Evolutionary conservation across 1,284 basidiomycete species (phyloP), one percentile per base, ranked within the genome.

Genomic region (Peniophora sp.): DNA sequence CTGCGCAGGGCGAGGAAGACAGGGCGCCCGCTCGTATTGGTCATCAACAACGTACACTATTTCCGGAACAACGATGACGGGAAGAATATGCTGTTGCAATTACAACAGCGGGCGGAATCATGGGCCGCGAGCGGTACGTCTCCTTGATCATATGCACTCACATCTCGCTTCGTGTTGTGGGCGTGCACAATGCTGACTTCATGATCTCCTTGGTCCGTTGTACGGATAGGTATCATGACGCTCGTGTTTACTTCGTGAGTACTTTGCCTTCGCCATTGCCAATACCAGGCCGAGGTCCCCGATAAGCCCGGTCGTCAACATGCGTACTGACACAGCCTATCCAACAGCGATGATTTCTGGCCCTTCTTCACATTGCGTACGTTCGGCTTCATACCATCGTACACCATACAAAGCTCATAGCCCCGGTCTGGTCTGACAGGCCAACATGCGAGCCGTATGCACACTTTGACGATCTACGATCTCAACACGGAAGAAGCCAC

Each of bases 41-140:
- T 92, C 43, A 72, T 94, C 59, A 92, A 84, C 62, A 85, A 85
- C 56, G 67, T 92, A 2, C 91, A 93, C 56, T 79, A 81, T 57
- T 85, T 92, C 67, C 80, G 84, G 44, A 88, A 91, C 58, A 80
- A 89, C 54, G 84, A 86, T n/a, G 82, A 81, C 23, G 91, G 90
- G 0, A 74, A 77, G 53, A 79, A 85, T 27, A 76, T 93, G 65
- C 69, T 95, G 9, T 70, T 92, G 55, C 89, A 92, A 62, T 73
- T 93, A 16, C 92, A 93, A 63, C 89, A 90, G 61, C 77, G 83
- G 45, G 91, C 89, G 3, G 91, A 93, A 63, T 70, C 82, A 10
- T 94, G 92, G 90, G 83, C 87, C 1, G 85, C 86, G 11, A 81
- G 83, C 65, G 75, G 89, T 87, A 58, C 58, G 78, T 66, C 47